Percentiles rank a stretch among this genome's conserved stretches.
Conservation (phyloP, 345 rosid genomes). For the Xanthoceras sorbifolium region DNA sequence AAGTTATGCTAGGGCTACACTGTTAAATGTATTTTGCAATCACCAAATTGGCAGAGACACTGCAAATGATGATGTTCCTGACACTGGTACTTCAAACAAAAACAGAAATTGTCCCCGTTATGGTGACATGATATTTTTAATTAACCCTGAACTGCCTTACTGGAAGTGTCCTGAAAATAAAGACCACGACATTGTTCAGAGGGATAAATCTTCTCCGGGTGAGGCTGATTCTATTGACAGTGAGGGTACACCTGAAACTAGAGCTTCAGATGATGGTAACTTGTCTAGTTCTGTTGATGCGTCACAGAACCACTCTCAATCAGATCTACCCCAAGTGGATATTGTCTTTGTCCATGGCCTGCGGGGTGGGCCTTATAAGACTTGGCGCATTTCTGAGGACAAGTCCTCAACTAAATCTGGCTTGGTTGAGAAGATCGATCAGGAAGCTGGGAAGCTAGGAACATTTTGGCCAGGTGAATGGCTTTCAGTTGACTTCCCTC, state of each 20-base stretch:
- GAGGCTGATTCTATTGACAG: conserved; percentile 35
- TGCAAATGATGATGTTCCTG: conserved; percentile 33
- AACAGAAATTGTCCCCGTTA: conserved; percentile 60
- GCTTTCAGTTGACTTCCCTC: conserved; percentile 87
- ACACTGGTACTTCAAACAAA: conserved; percentile 36
- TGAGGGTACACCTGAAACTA: conserved; percentile 24
- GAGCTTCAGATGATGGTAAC: conserved; percentile 31
- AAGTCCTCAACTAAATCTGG: conserved; percentile 92
- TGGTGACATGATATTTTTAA: conserved; percentile 70
- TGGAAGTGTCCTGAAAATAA: conserved; percentile 67
- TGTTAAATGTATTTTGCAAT: conserved; percentile 70
- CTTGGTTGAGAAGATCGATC: conserved; percentile 93
- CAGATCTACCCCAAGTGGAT: conserved; percentile 63
- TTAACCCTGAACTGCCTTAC: conserved; percentile 81
- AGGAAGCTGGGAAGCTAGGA: conserved; percentile 96
- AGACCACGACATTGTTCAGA: conserved; percentile 31
- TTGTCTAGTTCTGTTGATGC: conserved; percentile 36
- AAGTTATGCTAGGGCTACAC: conserved; percentile 89
- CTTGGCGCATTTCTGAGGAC: conserved; percentile 92
- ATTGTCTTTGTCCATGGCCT: conserved; percentile 93
- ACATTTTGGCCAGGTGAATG: conserved; percentile 99
- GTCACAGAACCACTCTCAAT: conserved; percentile 33
- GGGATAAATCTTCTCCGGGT: conserved; percentile 26
- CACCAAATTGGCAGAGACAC: conserved; percentile 40
- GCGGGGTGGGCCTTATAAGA: conserved; percentile 93